Evolutionary conservation across 208 protist genomes (phyloP), one percentile per base, ranked within the genome.

Genomic region (Novymonas esmeraldas): DNA sequence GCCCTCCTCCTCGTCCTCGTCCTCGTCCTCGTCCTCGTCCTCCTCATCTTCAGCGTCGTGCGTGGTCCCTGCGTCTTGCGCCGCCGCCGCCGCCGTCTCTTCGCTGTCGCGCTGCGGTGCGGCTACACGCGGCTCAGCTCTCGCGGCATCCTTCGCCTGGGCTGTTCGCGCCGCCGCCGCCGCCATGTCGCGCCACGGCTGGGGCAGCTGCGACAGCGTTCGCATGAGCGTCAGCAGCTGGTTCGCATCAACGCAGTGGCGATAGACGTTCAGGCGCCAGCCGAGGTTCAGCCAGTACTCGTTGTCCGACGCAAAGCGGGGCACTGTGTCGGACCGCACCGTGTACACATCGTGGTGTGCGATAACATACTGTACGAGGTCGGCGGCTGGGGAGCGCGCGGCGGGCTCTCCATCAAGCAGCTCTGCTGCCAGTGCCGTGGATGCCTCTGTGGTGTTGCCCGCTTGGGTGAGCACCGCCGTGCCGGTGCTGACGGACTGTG

Each of bases 251-350:
- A 34, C 24, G 63, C 79, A 90, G 63, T 73, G 73, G 4, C 60
- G 61, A 64, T 80, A 86, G 6, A 86, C 7, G 14, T 26, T 3
- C 38, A 86, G 66, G 29, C 79, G 73, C 84, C 84, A 90, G 10
- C 57, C 76, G 10, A 86, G 22, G 46, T 78, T 84, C 58, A 82
- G 58, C 84, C 80, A 90, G 69, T 85, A 90, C 59, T 78, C 20
- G 20, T 78, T 78, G 50, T 90, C 84, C 3, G 65, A 71, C 2
- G 77, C 67, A 57, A 79, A 79, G 36, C 67, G 71, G 24, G 84
- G 84, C 20, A 90, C 84, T 24, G 78, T 52, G 36, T 57, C 58
- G 13, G 80, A 84, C 26, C 78, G 78, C 46, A 85, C 78, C 26
- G 29, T 11, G 57, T 78, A 58, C 3, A 79, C 63, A 1, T 50